phyloP scores from a whole-genome alignment of 352 stramenopile species.

The Pythium vanterpoolii region DNA sequence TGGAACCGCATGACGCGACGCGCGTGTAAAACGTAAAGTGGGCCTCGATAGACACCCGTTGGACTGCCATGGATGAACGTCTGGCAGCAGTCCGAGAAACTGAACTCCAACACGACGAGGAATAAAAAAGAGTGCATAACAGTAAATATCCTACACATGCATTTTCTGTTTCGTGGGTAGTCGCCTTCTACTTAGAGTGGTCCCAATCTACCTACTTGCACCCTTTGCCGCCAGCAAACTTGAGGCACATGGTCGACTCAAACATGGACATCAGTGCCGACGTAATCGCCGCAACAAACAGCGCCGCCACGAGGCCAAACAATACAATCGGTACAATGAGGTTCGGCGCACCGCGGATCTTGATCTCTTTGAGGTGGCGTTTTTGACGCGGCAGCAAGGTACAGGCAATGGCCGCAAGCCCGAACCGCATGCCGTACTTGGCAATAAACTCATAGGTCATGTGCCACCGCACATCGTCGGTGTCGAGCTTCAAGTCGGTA shows the following conservation, averaged over 20 bases:
- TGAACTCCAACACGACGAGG: too few species aligned
- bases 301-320: slow-evolving; percentile 1
- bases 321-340: slow-evolving; percentile 23
- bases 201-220: slow-evolving; percentile 14
- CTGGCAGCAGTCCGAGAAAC: too few species aligned
- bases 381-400: slow-evolving; percentile 24
- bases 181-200: too few species aligned
- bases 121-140: too few species aligned
- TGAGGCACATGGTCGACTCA: slow-evolving; percentile 24
- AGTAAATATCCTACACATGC: too few species aligned
- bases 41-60: too few species aligned
- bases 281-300: slow-evolving; percentile 22
- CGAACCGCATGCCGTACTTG: slow-evolving; percentile 21
- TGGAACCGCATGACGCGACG: too few species aligned
- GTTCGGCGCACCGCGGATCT: slow-evolving; percentile 21
- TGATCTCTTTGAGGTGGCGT: slow-evolving; percentile 26
- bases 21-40: too few species aligned
- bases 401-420: slow-evolving; percentile 6
- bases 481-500: slow-evolving; percentile 5
- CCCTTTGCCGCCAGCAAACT: slow-evolving; percentile 22
- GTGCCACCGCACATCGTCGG: slow-evolving; percentile 17
- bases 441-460: slow-evolving; percentile 22
- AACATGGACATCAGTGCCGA: slow-evolving; percentile 23
- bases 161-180: too few species aligned
- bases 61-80: too few species aligned